phyloP scores from a whole-genome alignment of 2,329 filamentous ascomycete genomes.

The Trichophyton mentagrophytes region DNA sequence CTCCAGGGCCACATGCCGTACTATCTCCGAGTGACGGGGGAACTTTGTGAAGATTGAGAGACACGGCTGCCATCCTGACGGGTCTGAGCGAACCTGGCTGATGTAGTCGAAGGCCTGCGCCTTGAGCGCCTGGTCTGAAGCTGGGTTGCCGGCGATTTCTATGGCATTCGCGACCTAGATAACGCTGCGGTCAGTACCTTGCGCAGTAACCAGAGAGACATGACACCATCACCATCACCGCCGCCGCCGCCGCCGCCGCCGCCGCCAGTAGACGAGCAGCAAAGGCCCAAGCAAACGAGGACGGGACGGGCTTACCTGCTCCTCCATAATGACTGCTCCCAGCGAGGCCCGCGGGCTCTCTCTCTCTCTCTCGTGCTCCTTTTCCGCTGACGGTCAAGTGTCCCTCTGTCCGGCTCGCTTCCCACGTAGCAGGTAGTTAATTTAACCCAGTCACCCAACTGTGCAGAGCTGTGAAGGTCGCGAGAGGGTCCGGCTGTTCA shows the following conservation, averaged over 20 bases:
- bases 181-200: background rate
- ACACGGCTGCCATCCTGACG: slow-evolving; percentile 82
- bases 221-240: too few relatives aligned
- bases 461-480: background rate
- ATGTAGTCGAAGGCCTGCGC: slow-evolving; percentile 54
- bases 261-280: background rate
- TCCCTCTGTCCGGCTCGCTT: background rate
- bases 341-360: background rate
- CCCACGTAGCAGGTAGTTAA: background rate
- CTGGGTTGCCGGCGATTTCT: slow-evolving; percentile 78
- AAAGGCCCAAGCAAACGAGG: background rate
- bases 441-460: background rate
- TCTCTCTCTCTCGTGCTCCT: background rate
- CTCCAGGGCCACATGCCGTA: slow-evolving; percentile 80
- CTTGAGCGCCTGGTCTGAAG: slow-evolving; percentile 62
- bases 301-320: slow-evolving; percentile 24
- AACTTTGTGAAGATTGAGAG: slow-evolving; percentile 70
- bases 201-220: background rate
- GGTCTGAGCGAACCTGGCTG: slow-evolving; percentile 64
- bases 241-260: slow-evolving; percentile 4
- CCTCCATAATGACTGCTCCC: slow-evolving; percentile 33
- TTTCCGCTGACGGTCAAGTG: background rate
- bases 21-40: slow-evolving; percentile 65
- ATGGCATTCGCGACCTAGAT: slow-evolving; percentile 85
- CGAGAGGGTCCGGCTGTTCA: background rate